Percentiles rank a stretch among this genome's conserved stretches.
These are phyloP conservation scores for Castanopsis chinensis DNA, from an alignment of 306 rosid genomes.

Conservation along the genomic window DNA sequence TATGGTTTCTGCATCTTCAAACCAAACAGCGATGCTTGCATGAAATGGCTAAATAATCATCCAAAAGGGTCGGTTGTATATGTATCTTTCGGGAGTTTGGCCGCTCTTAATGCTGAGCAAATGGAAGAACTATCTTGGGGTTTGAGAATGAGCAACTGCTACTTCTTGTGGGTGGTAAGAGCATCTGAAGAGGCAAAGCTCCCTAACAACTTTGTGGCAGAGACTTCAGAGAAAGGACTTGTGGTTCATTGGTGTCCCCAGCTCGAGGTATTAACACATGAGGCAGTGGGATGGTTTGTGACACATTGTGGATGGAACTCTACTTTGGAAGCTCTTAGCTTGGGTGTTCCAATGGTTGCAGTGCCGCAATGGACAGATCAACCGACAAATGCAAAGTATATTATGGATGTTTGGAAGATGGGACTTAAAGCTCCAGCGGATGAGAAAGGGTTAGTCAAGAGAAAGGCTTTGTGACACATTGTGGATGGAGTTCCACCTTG, in stretches of 20 bases:
- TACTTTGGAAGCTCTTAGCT: background rate
- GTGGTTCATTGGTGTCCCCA: background rate
- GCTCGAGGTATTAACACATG: background rate
- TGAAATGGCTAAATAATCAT: slow-evolving; percentile 36
- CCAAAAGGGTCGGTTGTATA: background rate
- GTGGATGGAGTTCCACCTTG: too few species aligned
- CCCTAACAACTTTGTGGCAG: background rate
- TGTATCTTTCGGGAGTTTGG: background rate
- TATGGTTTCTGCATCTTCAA: slow-evolving; percentile 40
- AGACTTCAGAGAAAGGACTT: background rate
- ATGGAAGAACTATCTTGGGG: background rate
- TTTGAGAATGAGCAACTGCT: background rate
- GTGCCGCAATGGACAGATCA: background rate
- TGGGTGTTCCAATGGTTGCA: background rate
- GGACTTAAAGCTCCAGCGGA: background rate
- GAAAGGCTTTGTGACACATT: too few species aligned
- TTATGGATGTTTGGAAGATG: background rate
- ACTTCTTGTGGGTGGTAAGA: background rate
- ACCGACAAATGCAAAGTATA: background rate
- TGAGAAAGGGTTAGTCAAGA: background rate
- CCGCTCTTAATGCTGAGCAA: background rate
- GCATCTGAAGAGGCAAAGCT: background rate
- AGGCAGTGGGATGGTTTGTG: slow-evolving; percentile 1
- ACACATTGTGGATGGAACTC: background rate
- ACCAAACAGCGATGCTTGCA: slow-evolving; percentile 19